These are phyloP conservation scores for Hysterium pulicare DNA, from an alignment of 2,329 filamentous ascomycete genomes.

Conservation along the genomic window DNA sequence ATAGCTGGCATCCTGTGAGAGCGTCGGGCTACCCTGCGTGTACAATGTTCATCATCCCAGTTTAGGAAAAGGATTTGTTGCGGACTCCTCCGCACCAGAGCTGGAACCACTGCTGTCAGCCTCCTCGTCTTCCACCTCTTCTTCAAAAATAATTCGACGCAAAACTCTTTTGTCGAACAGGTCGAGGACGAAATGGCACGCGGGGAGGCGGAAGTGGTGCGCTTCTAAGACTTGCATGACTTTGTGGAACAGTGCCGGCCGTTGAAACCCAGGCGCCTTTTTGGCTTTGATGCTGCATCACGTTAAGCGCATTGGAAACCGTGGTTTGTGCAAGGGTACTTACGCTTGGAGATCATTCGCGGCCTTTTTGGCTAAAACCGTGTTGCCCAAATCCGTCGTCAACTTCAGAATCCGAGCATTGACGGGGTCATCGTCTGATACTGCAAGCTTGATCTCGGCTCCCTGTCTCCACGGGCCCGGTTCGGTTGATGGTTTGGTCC, in stretches of 20 bases:
- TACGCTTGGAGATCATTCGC: slow-evolving; percentile 70
- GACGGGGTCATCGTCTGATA: slow-evolving; percentile 57
- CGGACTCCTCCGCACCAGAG: slow-evolving; percentile 37
- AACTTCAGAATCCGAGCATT: slow-evolving; percentile 78
- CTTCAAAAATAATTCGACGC: slow-evolving; percentile 76
- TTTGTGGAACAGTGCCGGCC: slow-evolving; percentile 75
- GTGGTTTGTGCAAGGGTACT: slow-evolving; percentile 18
- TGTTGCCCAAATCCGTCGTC: slow-evolving; percentile 86
- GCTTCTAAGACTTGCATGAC: slow-evolving; percentile 81
- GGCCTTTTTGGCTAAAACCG: slow-evolving; percentile 85
- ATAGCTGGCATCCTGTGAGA: no score
- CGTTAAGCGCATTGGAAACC: slow-evolving; percentile 13
- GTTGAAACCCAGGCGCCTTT: slow-evolving; percentile 71
- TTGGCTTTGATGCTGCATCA: slow-evolving; percentile 65
- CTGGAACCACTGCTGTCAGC: slow-evolving; percentile 32
- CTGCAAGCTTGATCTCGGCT: slow-evolving; percentile 52
- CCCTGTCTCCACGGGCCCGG: slow-evolving; percentile 28
- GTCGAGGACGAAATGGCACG: slow-evolving; percentile 87
- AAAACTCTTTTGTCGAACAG: slow-evolving; percentile 90
- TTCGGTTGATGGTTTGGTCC: slow-evolving; percentile 28
- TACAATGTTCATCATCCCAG: no score
- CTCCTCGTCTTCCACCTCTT: slow-evolving; percentile 60
- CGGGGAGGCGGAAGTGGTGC: slow-evolving; percentile 83
- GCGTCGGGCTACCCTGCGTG: no score
- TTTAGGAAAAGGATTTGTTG: no score